Evolutionary conservation across 768 basidiomycete genomes (phyloP).

Genomic region (Pisolithus sp.): DNA sequence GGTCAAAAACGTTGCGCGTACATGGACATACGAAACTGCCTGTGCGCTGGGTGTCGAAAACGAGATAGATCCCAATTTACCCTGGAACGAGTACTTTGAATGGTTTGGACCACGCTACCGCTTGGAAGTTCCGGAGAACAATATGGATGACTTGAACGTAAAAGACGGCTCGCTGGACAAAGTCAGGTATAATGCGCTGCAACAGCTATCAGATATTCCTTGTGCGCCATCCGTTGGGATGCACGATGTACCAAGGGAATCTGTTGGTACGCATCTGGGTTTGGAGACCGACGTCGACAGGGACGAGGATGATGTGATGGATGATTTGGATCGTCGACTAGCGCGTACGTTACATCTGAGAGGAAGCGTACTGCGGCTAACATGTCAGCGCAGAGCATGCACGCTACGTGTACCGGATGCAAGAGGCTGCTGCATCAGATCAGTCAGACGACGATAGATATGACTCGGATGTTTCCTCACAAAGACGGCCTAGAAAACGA

Average conservation of each 20-base stretch:
- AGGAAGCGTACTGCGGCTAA: background rate
- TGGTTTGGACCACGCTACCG: constrained; percentile 97
- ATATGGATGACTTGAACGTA: constrained; percentile 91
- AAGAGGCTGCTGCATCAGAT: constrained; percentile 43
- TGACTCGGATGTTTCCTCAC: constrained; percentile 46
- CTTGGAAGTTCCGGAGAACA: constrained; percentile 84
- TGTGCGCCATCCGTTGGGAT: constrained; percentile 82
- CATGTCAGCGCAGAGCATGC: constrained; percentile 45
- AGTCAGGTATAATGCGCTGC: constrained; percentile 61
- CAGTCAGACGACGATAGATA: constrained; percentile 43
- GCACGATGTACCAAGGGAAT: constrained; percentile 75
- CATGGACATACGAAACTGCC: constrained; percentile 97
- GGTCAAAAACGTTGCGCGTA: constrained; percentile 89
- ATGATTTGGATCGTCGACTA: constrained; percentile 63
- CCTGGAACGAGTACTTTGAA: constrained; percentile 89
- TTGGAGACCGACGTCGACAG: constrained; percentile 39
- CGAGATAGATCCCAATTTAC: constrained; percentile 68
- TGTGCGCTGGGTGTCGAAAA: constrained; percentile 86
- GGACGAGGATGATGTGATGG: constrained; percentile 38
- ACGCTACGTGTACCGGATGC: constrained; percentile 56
- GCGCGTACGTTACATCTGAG: constrained; percentile 46
- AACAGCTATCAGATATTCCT: constrained; percentile 51
- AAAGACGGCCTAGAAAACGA: constrained; percentile 39
- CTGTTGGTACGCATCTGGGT: constrained; percentile 56
- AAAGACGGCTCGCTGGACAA: constrained; percentile 73